These are phyloP conservation scores for Xerocomellus chrysenteron DNA, from an alignment of 768 basidiomycete genomes.

Conservation along the genomic window DNA sequence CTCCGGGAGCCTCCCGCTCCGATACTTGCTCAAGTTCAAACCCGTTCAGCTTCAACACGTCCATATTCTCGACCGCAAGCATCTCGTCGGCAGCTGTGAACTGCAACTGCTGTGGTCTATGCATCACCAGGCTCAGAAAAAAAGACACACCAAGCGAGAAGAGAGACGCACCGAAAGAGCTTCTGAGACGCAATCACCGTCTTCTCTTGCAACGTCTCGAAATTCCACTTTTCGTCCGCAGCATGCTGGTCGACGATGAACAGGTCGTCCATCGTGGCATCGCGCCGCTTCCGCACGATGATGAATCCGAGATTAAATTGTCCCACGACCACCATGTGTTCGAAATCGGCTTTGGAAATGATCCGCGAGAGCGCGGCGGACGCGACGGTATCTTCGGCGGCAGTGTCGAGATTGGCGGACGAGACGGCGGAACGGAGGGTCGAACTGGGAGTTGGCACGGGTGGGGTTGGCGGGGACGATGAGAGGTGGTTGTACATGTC, in stretches of 20 bases:
- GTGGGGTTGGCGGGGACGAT: not conserved
- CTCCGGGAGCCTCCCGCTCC: slow-evolving; percentile 19
- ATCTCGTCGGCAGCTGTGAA: slow-evolving; percentile 90
- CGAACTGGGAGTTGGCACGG: not conserved
- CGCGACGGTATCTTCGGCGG: slow-evolving; percentile 54
- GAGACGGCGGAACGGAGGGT: slow-evolving; percentile 26
- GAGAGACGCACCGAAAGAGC: slow-evolving; percentile 63
- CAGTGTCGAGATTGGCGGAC: slow-evolving; percentile 33
- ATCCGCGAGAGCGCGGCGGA: slow-evolving; percentile 74
- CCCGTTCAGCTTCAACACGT: slow-evolving; percentile 82
- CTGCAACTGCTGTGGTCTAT: slow-evolving; percentile 74
- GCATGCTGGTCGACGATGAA: slow-evolving; percentile 99
- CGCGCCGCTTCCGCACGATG: slow-evolving; percentile 62
- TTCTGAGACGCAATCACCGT: slow-evolving; percentile 86
- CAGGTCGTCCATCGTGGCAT: slow-evolving; percentile 66
- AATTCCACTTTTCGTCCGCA: slow-evolving; percentile 98
- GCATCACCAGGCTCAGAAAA: not conserved
- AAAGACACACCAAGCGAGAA: slow-evolving; percentile 3
- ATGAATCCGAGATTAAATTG: slow-evolving; percentile 98
- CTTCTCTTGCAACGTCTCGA: slow-evolving; percentile 89
- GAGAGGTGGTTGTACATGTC: slow-evolving; percentile 14
- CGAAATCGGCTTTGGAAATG: slow-evolving; percentile 86
- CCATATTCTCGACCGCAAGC: slow-evolving; percentile 80
- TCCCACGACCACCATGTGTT: slow-evolving; percentile 77
- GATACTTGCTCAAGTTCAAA: slow-evolving; percentile 75